Conservation (phyloP, 345 rosid species). For the Lenwebbia sp. region DNA sequence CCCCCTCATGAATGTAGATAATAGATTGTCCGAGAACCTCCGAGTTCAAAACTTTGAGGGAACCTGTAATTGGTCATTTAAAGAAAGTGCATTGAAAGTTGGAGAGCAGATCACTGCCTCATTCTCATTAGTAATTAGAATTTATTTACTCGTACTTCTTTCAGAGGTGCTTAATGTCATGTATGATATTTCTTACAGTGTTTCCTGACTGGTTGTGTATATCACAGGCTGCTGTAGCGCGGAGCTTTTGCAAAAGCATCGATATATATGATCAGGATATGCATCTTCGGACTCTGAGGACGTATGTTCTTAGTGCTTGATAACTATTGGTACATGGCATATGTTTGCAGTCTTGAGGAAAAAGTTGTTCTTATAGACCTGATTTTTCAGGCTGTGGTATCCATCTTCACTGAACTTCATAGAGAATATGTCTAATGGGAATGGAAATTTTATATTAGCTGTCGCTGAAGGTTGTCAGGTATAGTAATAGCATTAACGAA, state of each 20-base stretch:
- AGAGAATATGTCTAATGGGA: slow-evolving; percentile 26
- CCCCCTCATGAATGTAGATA: not conserved
- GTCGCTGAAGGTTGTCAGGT: slow-evolving; percentile 67
- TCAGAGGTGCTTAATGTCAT: not conserved
- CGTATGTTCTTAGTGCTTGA: slow-evolving; percentile 22
- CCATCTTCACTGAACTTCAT: slow-evolving; percentile 50
- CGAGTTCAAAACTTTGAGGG: not conserved
- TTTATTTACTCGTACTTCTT: not conserved
- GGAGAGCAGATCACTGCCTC: not conserved
- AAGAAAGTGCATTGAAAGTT: not conserved
- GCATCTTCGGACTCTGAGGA: slow-evolving; percentile 38
- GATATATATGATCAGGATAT: slow-evolving; percentile 76
- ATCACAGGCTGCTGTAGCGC: slow-evolving; percentile 57
- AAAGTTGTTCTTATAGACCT: not conserved
- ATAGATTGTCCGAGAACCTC: not conserved
- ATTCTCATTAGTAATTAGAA: not conserved
- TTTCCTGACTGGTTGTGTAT: not conserved
- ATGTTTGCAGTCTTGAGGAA: not conserved
- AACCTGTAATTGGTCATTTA: not conserved
- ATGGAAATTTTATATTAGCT: slow-evolving; percentile 34
- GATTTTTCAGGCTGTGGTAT: slow-evolving; percentile 47
- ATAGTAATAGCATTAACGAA: not conserved
- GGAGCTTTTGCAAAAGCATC: slow-evolving; percentile 44
- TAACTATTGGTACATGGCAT: not conserved
- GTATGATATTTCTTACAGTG: not conserved